A percentile compares a stretch with the other conserved stretches of the same genome.
These are phyloP conservation scores for Oenanthe javanica DNA, from an alignment of 140 eudicot genomes.

Conservation along the genomic window DNA sequence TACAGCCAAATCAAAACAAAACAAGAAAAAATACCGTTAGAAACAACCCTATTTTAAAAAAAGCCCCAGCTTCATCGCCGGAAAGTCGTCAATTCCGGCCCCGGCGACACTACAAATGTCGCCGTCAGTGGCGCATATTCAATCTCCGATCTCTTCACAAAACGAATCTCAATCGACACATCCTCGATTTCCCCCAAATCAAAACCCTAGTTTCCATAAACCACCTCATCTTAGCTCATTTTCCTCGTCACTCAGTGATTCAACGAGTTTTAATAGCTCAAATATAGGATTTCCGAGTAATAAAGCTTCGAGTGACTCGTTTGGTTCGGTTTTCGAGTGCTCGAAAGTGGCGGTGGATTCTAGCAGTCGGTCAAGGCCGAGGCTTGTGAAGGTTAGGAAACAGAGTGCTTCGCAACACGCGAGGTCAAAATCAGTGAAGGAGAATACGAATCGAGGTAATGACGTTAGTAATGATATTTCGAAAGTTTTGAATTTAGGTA, in stretches of 20 bases:
- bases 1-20: neutral
- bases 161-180: conserved; percentile 14
- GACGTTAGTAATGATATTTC: conserved; percentile 10
- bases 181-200: conserved; percentile 27
- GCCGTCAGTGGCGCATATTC: conserved; percentile 34
- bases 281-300: neutral
- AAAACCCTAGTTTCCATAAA: conserved; percentile 26
- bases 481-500: conserved; percentile 12
- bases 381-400: conserved; percentile 47
- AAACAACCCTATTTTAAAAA: neutral
- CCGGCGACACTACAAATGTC: conserved; percentile 29
- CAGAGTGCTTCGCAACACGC: conserved; percentile 18
- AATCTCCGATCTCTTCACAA: conserved; percentile 9
- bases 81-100: neutral
- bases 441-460: neutral
- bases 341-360: conserved; percentile 8
- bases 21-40: neutral
- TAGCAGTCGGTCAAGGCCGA: conserved; percentile 36
- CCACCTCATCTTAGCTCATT: conserved; percentile 3
- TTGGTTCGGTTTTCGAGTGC: neutral
- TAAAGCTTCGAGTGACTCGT: conserved; percentile 15
- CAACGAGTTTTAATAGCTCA: neutral
- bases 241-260: conserved; percentile 1
- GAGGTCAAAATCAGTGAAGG: conserved; percentile 1
- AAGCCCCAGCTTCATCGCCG: conserved; percentile 24